Evolutionary conservation across 2,329 filamentous ascomycete species (phyloP).

Genomic region (Fusarium verticillioides): DNA sequence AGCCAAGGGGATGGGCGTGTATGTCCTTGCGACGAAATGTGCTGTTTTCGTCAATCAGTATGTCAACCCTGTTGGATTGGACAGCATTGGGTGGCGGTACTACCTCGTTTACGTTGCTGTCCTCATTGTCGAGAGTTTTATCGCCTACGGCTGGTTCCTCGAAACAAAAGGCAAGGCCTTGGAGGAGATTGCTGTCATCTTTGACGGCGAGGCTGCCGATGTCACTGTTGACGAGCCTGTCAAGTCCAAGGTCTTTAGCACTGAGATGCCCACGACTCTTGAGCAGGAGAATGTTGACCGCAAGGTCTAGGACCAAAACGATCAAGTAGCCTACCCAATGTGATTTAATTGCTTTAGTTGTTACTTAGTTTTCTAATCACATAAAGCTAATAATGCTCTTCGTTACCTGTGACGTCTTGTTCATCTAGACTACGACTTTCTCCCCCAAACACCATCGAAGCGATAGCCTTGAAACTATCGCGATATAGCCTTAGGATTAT

Average conservation of each 20-base stretch:
- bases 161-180: conserved; percentile 61
- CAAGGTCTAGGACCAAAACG: neutral
- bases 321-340: neutral
- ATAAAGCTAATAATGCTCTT: neutral
- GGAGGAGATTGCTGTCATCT: conserved; percentile 68
- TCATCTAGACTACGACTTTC: neutral
- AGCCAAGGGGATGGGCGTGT: conserved; percentile 59
- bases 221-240: neutral
- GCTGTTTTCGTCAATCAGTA: conserved; percentile 48
- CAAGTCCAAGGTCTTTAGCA: neutral
- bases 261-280: neutral
- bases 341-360: neutral
- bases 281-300: conserved; percentile 6
- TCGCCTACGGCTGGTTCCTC: conserved; percentile 56
- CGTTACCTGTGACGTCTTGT: neutral
- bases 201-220: conserved; percentile 44
- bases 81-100: conserved; percentile 62
- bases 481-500: too few relatives aligned
- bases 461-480: too few relatives aligned
- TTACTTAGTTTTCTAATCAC: neutral
- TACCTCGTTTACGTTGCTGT: conserved; percentile 67
- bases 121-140: conserved; percentile 59
- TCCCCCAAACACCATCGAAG: too few relatives aligned
- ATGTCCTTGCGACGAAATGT: conserved; percentile 44
- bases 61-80: conserved; percentile 64